Conservation (phyloP, 768 basidiomycete species). For the Xerocomus spinulosus region DNA sequence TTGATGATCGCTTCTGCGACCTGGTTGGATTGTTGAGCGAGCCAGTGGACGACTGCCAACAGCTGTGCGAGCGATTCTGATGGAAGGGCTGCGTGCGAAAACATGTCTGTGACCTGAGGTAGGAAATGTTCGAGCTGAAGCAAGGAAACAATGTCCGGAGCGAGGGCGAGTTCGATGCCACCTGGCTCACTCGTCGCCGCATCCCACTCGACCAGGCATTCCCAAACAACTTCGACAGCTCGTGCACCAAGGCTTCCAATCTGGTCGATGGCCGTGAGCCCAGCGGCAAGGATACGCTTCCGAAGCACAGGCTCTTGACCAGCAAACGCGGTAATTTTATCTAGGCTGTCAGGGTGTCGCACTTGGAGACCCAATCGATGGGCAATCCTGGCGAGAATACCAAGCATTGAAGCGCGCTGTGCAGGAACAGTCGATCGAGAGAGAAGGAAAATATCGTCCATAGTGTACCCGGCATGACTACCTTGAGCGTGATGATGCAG, state of each 20-base stretch:
- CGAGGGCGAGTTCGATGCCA: slow-evolving; percentile 41
- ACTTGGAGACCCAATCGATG: slow-evolving; percentile 27
- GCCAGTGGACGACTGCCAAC: slow-evolving; percentile 52
- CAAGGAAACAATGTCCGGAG: slow-evolving; percentile 13
- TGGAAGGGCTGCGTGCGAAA: slow-evolving; percentile 40
- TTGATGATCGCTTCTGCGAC: slow-evolving; percentile 48
- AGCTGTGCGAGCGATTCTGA: slow-evolving; percentile 51
- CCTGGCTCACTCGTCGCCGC: slow-evolving; percentile 22
- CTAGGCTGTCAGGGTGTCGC: not conserved
- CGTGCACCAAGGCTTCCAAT: slow-evolving; percentile 61
- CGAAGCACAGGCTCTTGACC: slow-evolving; percentile 43
- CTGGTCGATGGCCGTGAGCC: slow-evolving; percentile 60
- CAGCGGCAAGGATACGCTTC: slow-evolving; percentile 61
- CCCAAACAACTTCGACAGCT: slow-evolving; percentile 72
- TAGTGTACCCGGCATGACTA: slow-evolving; percentile 77
- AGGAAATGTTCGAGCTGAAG: slow-evolving; percentile 43
- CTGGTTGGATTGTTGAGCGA: slow-evolving; percentile 55
- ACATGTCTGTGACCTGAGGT: slow-evolving; percentile 43
- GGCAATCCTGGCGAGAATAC: slow-evolving; percentile 59
- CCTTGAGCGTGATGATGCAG: slow-evolving; percentile 86
- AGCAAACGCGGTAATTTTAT: slow-evolving; percentile 9
- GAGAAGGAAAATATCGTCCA: slow-evolving; percentile 79
- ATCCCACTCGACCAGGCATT: slow-evolving; percentile 67
- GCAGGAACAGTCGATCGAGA: slow-evolving; percentile 77
- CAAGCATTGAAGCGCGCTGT: slow-evolving; percentile 80